Evolutionary conservation across 495 filamentous ascomycete genomes (phyloP).

Genomic region (Thozetella sp.): DNA sequence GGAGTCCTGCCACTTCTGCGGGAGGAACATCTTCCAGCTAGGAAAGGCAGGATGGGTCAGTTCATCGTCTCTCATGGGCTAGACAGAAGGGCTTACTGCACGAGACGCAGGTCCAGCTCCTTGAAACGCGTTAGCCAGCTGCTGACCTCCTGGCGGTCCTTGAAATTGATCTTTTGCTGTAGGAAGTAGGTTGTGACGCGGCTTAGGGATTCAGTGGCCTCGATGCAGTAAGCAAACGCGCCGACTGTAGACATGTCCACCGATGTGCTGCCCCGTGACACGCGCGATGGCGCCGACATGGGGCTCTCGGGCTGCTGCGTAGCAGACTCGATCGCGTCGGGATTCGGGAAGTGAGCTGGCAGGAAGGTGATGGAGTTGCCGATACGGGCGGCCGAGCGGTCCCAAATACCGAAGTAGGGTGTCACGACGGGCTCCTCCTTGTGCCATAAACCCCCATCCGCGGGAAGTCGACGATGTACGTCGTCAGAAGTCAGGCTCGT

Average conservation of each 20-base stretch:
- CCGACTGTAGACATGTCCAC: conserved; percentile 35
- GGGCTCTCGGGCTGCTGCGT: conserved; percentile 6
- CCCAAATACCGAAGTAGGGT: conserved; percentile 44
- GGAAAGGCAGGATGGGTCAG: neutral
- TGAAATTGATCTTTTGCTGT: conserved; percentile 34
- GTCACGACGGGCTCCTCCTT: conserved; percentile 29
- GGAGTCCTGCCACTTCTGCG: conserved; percentile 37
- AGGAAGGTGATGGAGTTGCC: conserved; percentile 30
- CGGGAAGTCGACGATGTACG: conserved; percentile 39
- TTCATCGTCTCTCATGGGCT: no score
- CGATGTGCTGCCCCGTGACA: neutral
- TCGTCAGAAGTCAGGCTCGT: conserved; percentile 41
- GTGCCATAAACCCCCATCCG: conserved; percentile 34
- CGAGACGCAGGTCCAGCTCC: conserved; percentile 42
- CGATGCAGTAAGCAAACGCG: conserved; percentile 43
- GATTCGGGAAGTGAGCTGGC: conserved; percentile 12
- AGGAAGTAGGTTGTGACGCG: conserved; percentile 39
- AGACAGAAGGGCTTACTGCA: conserved; percentile 31
- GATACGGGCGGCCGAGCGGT: conserved; percentile 32
- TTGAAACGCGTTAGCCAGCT: conserved; percentile 47
- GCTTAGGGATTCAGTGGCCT: conserved; percentile 41
- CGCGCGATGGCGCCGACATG: conserved; percentile 4
- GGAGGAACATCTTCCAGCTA: conserved; percentile 43
- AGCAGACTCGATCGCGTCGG: conserved; percentile 4
- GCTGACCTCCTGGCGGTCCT: conserved; percentile 28